These are phyloP conservation scores for Byssothecium circinans DNA, from an alignment of 2,329 filamentous ascomycete species.

Conservation along the genomic window DNA sequence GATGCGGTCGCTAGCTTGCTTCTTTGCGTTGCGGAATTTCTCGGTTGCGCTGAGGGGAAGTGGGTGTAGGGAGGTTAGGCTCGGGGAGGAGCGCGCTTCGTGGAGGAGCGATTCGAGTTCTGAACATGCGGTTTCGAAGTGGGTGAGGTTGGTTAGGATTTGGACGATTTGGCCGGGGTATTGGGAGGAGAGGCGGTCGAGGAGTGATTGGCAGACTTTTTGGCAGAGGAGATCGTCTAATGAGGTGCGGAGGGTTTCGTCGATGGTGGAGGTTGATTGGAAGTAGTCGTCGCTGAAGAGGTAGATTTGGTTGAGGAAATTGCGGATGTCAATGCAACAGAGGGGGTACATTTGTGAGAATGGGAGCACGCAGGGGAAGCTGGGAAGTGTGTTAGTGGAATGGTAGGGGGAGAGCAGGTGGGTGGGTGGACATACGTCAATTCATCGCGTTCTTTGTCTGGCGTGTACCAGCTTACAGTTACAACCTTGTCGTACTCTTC, in stretches of 20 bases:
- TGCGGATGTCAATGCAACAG: conserved; percentile 96
- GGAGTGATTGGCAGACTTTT: conserved; percentile 87
- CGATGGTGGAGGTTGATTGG: conserved; percentile 84
- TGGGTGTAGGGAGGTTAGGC: conserved; percentile 68
- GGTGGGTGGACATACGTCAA: conserved; percentile 61
- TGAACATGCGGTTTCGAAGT: conserved; percentile 90
- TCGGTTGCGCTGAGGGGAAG: conserved; percentile 81
- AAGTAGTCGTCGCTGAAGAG: conserved; percentile 97
- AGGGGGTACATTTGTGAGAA: conserved; percentile 99
- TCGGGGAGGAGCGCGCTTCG: conserved; percentile 78
- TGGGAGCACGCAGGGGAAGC: conserved; percentile 91
- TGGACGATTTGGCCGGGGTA: conserved; percentile 98
- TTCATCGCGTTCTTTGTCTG: conserved; percentile 74
- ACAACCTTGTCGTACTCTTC: conserved; percentile 96
- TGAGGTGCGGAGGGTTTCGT: conserved; percentile 83
- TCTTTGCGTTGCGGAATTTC: conserved; percentile 86
- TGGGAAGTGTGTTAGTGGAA: conserved; percentile 43
- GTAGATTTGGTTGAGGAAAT: conserved; percentile 97
- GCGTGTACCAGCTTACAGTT: conserved; percentile 93
- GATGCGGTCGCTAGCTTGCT: conserved; percentile 94
- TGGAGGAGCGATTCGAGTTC: conserved; percentile 87
- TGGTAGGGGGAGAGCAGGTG: conserved; percentile 8
- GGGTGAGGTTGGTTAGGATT: conserved; percentile 94
- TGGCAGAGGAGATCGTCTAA: conserved; percentile 92
- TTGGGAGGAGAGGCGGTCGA: conserved; percentile 85